phyloP scores from a whole-genome alignment of 805 yeast genomes.

The Clavispora vitiphila region DNA sequence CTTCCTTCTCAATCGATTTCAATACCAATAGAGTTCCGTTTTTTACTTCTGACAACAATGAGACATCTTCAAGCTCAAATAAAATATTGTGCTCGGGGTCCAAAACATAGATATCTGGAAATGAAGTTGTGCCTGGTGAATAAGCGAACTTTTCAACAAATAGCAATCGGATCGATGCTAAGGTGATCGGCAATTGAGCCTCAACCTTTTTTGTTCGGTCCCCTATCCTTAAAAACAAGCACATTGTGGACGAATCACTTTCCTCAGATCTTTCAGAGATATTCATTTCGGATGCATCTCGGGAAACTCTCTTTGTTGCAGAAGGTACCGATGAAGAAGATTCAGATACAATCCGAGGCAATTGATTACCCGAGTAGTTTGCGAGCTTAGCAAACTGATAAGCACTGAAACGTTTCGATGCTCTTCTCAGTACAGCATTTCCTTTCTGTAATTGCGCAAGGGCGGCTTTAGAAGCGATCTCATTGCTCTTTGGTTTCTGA shows the following conservation, averaged over 20 bases:
- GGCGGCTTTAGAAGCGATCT: conserved; percentile 29
- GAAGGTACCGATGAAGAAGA: not conserved
- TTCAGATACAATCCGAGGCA: conserved; percentile 10
- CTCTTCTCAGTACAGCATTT: conserved; percentile 81
- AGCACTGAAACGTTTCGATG: conserved; percentile 90
- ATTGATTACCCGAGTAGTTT: conserved; percentile 22
- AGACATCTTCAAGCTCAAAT: conserved; percentile 75
- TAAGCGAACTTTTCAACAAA: conserved; percentile 87
- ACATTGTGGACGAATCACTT: not conserved
- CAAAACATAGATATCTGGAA: conserved; percentile 74
- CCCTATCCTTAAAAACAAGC: conserved; percentile 46
- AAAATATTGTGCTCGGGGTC: conserved; percentile 56
- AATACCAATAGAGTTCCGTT: conserved; percentile 51
- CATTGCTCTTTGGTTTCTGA: not conserved
- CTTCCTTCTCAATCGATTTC: conserved; percentile 47
- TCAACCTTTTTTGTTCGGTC: conserved; percentile 52
- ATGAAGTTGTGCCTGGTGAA: conserved; percentile 63
- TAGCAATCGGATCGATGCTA: conserved; percentile 55
- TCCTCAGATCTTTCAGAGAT: not conserved
- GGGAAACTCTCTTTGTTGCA: not conserved
- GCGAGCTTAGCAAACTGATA: conserved; percentile 81
- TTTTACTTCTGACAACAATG: conserved; percentile 48
- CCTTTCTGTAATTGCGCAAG: conserved; percentile 75
- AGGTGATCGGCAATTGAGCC: conserved; percentile 41
- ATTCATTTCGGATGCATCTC: not conserved